A percentile compares a stretch with the other conserved stretches of the same genome.
Evolutionary conservation across 1,284 basidiomycete genomes (phyloP).

Genomic region (Macrocystidia cucumis): DNA sequence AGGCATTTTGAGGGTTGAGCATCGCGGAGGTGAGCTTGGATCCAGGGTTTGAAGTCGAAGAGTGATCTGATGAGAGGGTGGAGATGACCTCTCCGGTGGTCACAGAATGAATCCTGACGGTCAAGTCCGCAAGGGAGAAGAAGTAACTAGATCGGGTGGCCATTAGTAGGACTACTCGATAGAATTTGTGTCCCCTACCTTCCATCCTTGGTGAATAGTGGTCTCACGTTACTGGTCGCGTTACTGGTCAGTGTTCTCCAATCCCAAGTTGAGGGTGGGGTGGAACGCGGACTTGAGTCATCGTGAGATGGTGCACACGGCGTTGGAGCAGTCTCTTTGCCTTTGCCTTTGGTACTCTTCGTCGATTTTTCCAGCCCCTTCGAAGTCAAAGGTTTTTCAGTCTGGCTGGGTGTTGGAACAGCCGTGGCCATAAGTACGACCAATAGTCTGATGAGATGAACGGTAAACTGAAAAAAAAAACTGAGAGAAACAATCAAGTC

Average conservation of each 20-base stretch:
- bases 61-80: slow-evolving; percentile 52
- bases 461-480: slow-evolving; percentile 7
- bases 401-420: slow-evolving; percentile 26
- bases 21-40: slow-evolving; percentile 69
- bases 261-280: no score
- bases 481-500: no score
- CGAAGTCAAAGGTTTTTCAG: slow-evolving; percentile 19
- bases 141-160: slow-evolving; percentile 58
- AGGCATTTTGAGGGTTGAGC: slow-evolving; percentile 81
- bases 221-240: slow-evolving; percentile 55
- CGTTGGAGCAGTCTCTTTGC: slow-evolving; percentile 21
- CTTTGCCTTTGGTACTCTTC: slow-evolving; percentile 31
- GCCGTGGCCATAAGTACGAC: slow-evolving; percentile 21
- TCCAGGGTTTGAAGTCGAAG: slow-evolving; percentile 28
- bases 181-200: slow-evolving; percentile 43
- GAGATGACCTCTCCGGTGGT: slow-evolving; percentile 75
- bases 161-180: slow-evolving; percentile 4
- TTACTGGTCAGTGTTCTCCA: slow-evolving; percentile 72
- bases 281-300: no score
- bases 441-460: slow-evolving; percentile 9
- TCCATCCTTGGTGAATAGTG: slow-evolving; percentile 82
- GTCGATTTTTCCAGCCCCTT: slow-evolving; percentile 13
- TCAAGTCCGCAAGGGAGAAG: slow-evolving; percentile 72
- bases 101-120: slow-evolving; percentile 78
- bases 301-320: no score